phyloP scores from a whole-genome alignment of 257 asterid genomes.

The Paulownia fortunei region DNA sequence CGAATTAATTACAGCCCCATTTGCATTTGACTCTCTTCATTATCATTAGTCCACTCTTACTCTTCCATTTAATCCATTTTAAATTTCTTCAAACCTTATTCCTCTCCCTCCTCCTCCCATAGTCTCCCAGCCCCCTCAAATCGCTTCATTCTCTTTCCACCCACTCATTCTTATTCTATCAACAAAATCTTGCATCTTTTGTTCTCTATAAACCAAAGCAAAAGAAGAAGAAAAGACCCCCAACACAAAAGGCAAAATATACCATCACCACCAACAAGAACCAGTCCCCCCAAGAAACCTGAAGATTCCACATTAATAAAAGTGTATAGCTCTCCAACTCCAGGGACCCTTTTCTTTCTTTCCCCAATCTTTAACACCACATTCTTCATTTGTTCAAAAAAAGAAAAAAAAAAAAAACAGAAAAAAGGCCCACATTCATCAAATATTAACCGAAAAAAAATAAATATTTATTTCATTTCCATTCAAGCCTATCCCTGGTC shows the following conservation, averaged over 20 bases:
- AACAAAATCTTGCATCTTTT: slow-evolving; percentile 27
- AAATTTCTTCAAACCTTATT: slow-evolving; percentile 45
- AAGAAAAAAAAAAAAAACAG: too few relatives aligned
- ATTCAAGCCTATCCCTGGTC: slow-evolving; percentile 24
- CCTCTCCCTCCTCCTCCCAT: slow-evolving; percentile 37
- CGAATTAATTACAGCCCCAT: slow-evolving; percentile 33
- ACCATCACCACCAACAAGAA: slow-evolving; percentile 29
- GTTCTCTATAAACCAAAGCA: slow-evolving; percentile 28
- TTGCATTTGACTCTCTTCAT: slow-evolving; percentile 37
- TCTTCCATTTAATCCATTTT: slow-evolving; percentile 36
- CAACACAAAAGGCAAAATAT: slow-evolving; percentile 33
- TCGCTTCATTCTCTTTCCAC: slow-evolving; percentile 48
- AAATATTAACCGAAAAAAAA: slow-evolving; percentile 23
- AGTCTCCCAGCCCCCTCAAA: neutral
- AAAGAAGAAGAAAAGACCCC: slow-evolving; percentile 32
- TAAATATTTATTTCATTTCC: slow-evolving; percentile 32
- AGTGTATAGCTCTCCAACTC: slow-evolving; percentile 11
- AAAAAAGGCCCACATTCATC: slow-evolving; percentile 14
- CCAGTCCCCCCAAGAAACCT: slow-evolving; percentile 47
- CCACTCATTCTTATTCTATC: slow-evolving; percentile 49
- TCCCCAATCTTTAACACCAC: slow-evolving; percentile 31
- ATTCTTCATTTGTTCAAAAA: slow-evolving; percentile 19
- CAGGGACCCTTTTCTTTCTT: slow-evolving; percentile 26
- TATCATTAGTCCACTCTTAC: slow-evolving; percentile 48
- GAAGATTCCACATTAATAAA: slow-evolving; percentile 53